These are phyloP conservation scores for Wakefieldia striispora DNA, from an alignment of 768 basidiomycete species.

Conservation along the genomic window DNA sequence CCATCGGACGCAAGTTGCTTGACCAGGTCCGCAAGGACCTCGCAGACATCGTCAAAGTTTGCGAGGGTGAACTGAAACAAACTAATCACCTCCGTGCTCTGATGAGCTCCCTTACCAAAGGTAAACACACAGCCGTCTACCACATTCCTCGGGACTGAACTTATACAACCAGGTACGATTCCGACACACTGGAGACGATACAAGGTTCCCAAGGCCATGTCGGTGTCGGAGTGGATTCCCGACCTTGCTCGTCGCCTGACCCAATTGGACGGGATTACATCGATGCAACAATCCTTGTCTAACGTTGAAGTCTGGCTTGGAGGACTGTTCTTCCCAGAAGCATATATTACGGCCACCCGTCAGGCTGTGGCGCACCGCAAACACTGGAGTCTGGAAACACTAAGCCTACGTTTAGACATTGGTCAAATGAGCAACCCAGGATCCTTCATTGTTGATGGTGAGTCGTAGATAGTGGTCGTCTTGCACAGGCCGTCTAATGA, in stretches of 20 bases:
- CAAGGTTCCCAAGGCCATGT: slow-evolving; percentile 81
- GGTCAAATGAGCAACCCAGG: slow-evolving; percentile 74
- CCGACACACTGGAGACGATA: slow-evolving; percentile 87
- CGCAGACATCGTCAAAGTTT: slow-evolving; percentile 76
- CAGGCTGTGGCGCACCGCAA: slow-evolving; percentile 94
- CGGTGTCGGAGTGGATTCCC: slow-evolving; percentile 81
- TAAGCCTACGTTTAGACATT: slow-evolving; percentile 77
- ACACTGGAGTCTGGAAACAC: slow-evolving; percentile 89
- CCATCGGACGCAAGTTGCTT: slow-evolving; percentile 77
- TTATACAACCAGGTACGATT: slow-evolving; percentile 57
- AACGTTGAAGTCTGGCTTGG: slow-evolving; percentile 89
- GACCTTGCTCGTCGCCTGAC: slow-evolving; percentile 75
- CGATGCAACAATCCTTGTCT: slow-evolving; percentile 53
- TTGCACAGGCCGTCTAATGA: slow-evolving; percentile 4
- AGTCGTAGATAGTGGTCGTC: slow-evolving; percentile 25
- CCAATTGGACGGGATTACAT: slow-evolving; percentile 73
- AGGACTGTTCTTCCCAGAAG: slow-evolving; percentile 94
- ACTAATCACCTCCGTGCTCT: slow-evolving; percentile 93
- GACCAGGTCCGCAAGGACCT: slow-evolving; percentile 79
- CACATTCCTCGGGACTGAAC: background rate
- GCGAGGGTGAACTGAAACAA: slow-evolving; percentile 85
- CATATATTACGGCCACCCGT: slow-evolving; percentile 92
- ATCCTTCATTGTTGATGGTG: slow-evolving; percentile 88
- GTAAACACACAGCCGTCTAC: slow-evolving; percentile 36
- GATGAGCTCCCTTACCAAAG: slow-evolving; percentile 88